These are phyloP conservation scores for Paraphaeosphaeria minitans DNA, from an alignment of 2,329 filamentous ascomycete genomes.

Conservation along the genomic window DNA sequence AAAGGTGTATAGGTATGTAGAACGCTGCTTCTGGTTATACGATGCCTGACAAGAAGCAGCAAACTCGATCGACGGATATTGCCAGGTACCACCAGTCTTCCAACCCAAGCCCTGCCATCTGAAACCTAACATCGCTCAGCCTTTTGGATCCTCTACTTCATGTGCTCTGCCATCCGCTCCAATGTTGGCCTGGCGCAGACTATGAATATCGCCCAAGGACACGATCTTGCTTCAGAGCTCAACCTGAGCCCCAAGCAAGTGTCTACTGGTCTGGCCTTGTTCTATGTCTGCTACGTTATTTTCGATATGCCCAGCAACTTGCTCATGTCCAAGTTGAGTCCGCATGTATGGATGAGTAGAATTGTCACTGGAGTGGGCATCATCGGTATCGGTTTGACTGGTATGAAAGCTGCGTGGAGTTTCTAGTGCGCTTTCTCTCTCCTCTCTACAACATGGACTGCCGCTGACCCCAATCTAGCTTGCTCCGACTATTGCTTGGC, in stretches of 20 bases:
- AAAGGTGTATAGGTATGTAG: conserved; percentile 44
- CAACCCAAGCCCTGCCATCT: not conserved
- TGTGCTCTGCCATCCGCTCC: conserved; percentile 88
- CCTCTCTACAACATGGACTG: not conserved
- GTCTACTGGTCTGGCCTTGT: conserved; percentile 82
- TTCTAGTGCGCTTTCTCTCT: conserved; percentile 65
- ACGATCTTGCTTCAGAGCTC: conserved; percentile 77
- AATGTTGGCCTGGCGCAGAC: conserved; percentile 95
- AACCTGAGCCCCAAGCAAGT: conserved; percentile 74
- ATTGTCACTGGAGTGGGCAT: conserved; percentile 88
- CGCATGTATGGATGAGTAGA: conserved; percentile 88
- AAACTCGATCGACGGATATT: conserved; percentile 65
- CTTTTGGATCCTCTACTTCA: conserved; percentile 89
- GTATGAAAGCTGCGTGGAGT: conserved; percentile 81
- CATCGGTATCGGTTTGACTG: conserved; percentile 82
- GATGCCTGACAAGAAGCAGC: conserved; percentile 37
- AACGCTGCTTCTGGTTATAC: not conserved
- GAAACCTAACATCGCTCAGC: conserved; percentile 52
- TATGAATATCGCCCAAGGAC: conserved; percentile 74
- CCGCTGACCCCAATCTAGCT: conserved; percentile 37
- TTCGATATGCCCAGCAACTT: conserved; percentile 90
- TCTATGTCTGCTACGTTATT: conserved; percentile 90
- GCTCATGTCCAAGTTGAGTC: conserved; percentile 83
- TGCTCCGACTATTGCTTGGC: conserved; percentile 84
- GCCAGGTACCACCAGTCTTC: conserved; percentile 47